A percentile compares a stretch with the other conserved stretches of the same genome.
Evolutionary conservation across 768 basidiomycete genomes (phyloP).

Genomic region (Hemileccinum rubropunctum): DNA sequence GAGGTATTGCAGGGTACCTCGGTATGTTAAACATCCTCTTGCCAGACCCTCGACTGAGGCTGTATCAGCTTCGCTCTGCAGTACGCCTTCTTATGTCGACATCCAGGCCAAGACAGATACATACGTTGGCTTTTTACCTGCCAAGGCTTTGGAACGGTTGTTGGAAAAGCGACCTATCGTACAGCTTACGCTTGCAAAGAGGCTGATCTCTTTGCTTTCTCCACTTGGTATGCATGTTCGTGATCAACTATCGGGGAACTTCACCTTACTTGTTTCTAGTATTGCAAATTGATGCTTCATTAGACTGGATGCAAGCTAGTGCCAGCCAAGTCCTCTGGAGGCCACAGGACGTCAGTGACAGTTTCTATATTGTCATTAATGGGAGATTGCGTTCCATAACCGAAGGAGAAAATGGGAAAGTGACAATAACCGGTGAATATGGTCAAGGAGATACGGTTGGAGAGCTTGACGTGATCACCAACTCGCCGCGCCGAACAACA

Average conservation of each 20-base stretch:
- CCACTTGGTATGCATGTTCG: slow-evolving; percentile 64
- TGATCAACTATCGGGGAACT: neutral
- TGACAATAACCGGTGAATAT: slow-evolving; percentile 87
- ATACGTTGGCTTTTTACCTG: slow-evolving; percentile 95
- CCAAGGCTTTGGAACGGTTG: slow-evolving; percentile 82
- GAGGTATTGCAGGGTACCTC: slow-evolving; percentile 96
- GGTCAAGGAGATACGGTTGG: slow-evolving; percentile 98
- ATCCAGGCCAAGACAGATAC: slow-evolving; percentile 96
- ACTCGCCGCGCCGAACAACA: slow-evolving; percentile 80
- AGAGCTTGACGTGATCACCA: slow-evolving; percentile 96
- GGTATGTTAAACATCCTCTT: slow-evolving; percentile 43
- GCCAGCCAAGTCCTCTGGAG: slow-evolving; percentile 96
- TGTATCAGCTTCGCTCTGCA: slow-evolving; percentile 75
- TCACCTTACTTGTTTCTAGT: slow-evolving; percentile 46
- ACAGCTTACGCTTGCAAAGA: slow-evolving; percentile 89
- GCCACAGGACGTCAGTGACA: slow-evolving; percentile 86
- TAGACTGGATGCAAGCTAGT: slow-evolving; percentile 98
- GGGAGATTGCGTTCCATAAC: slow-evolving; percentile 90
- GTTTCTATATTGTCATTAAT: slow-evolving; percentile 98
- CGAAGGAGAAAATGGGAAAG: slow-evolving; percentile 72
- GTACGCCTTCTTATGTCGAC: slow-evolving; percentile 92
- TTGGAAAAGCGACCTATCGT: slow-evolving; percentile 96
- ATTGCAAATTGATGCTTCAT: slow-evolving; percentile 91
- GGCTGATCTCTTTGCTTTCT: slow-evolving; percentile 92
- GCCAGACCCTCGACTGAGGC: slow-evolving; percentile 1